A percentile compares a stretch with the other conserved stretches of the same genome.
Conservation (phyloP, 139 green algal species). For the Eudorina sp. region DNA sequence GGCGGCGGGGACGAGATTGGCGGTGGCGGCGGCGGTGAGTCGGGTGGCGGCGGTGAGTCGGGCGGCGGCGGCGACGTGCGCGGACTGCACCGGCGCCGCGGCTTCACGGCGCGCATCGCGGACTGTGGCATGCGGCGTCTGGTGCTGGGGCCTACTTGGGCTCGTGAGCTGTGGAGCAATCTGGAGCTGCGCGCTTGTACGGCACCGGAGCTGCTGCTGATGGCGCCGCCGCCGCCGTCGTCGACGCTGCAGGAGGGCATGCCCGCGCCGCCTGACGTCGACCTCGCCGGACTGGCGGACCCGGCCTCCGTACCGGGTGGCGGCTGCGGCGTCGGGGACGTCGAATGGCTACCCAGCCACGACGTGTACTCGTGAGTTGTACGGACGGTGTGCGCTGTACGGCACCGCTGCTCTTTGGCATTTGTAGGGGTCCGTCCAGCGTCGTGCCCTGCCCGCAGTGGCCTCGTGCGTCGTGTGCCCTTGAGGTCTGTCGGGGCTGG, state of each 20-base stretch:
- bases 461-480: too few species aligned
- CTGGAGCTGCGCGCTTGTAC: neutral
- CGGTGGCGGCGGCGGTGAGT: neutral
- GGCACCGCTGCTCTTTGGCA: too few species aligned
- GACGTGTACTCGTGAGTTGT: conserved; percentile 29
- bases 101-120: conserved; percentile 5
- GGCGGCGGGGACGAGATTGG: neutral
- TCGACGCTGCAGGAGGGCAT: too few species aligned
- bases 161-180: neutral
- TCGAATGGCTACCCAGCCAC: neutral
- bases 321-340: neutral
- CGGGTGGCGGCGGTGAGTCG: neutral
- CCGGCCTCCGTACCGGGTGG: too few species aligned
- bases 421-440: too few species aligned
- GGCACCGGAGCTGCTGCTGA: conserved; percentile 33
- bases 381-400: too few species aligned
- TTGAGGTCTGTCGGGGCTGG: neutral
- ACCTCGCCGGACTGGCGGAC: too few species aligned
- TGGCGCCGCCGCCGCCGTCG: neutral
- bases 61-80: too few species aligned
- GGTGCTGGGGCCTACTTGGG: neutral
- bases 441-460: neutral
- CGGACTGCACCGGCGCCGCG: neutral
- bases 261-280: too few species aligned
- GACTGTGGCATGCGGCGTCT: conserved; percentile 38